A percentile compares a stretch with the other conserved stretches of the same genome.
Evolutionary conservation across 1,284 basidiomycete genomes (phyloP).

Genomic region (Leccinum subrobustum): DNA sequence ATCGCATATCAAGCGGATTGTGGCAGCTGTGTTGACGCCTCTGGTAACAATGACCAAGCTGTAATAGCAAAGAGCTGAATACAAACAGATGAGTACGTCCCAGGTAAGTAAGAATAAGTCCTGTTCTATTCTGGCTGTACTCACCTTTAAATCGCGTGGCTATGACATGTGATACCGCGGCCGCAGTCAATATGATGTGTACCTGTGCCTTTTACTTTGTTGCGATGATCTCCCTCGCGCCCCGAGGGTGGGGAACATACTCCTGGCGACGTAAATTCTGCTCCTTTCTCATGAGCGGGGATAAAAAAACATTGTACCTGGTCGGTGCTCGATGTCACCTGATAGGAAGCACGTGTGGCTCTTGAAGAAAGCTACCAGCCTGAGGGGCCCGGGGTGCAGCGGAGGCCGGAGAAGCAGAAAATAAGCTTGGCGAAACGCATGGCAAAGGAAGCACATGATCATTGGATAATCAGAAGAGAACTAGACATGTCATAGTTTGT

Average conservation of each 20-base stretch:
- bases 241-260: background rate
- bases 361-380: background rate
- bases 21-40: constrained; percentile 43
- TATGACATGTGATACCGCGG: constrained; percentile 39
- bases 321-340: background rate
- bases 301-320: background rate
- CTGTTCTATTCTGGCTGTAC: constrained; percentile 6
- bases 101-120: constrained; percentile 29
- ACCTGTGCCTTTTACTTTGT: background rate
- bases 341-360: background rate
- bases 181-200: constrained; percentile 53
- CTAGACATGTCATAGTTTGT: constrained; percentile 47
- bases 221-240: background rate
- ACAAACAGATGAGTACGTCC: constrained; percentile 42
- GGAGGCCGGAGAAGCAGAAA: background rate
- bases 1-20: constrained; percentile 45
- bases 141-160: constrained; percentile 11
- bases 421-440: background rate
- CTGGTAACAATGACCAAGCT: constrained; percentile 39
- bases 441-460: background rate
- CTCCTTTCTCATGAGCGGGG: background rate
- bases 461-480: background rate
- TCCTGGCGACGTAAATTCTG: background rate
- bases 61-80: constrained; percentile 21
- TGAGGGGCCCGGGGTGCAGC: too few species aligned